phyloP scores from a whole-genome alignment of 768 basidiomycete genomes.

The Mycena vulgaris region DNA sequence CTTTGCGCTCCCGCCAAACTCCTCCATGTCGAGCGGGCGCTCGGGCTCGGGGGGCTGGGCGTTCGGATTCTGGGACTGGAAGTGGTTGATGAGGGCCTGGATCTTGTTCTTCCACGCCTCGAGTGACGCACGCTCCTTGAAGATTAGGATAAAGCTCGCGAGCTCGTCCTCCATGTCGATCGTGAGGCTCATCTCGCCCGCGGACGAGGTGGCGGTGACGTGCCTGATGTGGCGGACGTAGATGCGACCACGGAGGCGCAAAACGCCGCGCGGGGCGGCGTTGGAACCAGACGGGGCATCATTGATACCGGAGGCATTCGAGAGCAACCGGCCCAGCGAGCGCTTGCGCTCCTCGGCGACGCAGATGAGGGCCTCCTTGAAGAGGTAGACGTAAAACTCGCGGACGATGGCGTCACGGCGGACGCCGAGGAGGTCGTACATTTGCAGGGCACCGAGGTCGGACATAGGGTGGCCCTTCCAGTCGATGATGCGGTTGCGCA shows the following conservation, averaged over 20 bases:
- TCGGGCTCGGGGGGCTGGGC: conserved; percentile 53
- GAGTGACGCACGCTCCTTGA: conserved; percentile 90
- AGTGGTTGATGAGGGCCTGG: conserved; percentile 80
- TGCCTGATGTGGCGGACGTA: conserved; percentile 96
- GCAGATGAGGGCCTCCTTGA: conserved; percentile 98
- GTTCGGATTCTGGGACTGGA: conserved; percentile 69
- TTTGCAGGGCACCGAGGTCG: conserved; percentile 89
- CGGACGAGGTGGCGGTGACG: conserved; percentile 84
- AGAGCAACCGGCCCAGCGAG: conserved; percentile 81
- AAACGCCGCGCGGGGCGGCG: conserved; percentile 71
- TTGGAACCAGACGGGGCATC: conserved; percentile 65
- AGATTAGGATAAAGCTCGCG: conserved; percentile 96
- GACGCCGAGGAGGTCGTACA: conserved; percentile 93
- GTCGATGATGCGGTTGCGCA: conserved; percentile 91
- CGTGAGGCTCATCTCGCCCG: conserved; percentile 92
- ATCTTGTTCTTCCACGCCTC: conserved; percentile 93
- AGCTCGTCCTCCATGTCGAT: conserved; percentile 99
- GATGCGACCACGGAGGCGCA: conserved; percentile 95
- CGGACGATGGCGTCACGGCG: conserved; percentile 91
- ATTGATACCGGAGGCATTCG: conserved; percentile 70
- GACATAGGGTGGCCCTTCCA: conserved; percentile 97
- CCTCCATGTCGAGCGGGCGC: conserved; percentile 73
- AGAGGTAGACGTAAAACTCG: conserved; percentile 97
- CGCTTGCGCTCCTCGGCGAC: conserved; percentile 97
- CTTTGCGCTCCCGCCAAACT: conserved; percentile 84